Evolutionary conservation across 106 monocot species (phyloP), one percentile per base, ranked within the genome.

Genomic region (Ottelia alismoides): DNA sequence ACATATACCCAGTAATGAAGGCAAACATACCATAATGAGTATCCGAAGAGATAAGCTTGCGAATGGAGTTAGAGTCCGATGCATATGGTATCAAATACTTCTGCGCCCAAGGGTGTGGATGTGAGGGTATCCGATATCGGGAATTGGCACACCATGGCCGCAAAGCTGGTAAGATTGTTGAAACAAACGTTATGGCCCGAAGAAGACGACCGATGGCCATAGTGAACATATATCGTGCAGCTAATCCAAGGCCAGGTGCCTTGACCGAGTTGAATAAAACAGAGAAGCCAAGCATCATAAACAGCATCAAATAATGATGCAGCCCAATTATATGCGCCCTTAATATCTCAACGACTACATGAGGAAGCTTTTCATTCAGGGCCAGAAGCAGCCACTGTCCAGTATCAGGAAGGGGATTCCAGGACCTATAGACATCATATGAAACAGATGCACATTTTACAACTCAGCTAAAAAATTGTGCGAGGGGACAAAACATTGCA

Each of bases 71-170:
- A 32, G 78, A 68, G 51, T 85, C 76, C 22, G 79, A 72, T 30
- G 81, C 73, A 75, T 90, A 98, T 44, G 96, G 96, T 54, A 75
- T 53, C 48, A 79, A 98, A 54, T 85, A 98, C 23, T 98, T 82
- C 45, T 98, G 96, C 26, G 82, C 89, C 89, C 89, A 98, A 28
- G 89, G 96, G 63, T 98, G 96, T 25, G 96, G 96, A 61, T 90
- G 79, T n/a, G 49, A 20, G 18, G 90, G 82, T 22, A 98, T 61
- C 44, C 43, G 57, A 77, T 56, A 98, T 45, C 85, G 73, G 45
- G 69, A 51, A 9, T 63, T 11, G 60, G 79, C 85, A 62, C 96
- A 98, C 96, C 96, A 98, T 52, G 96, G 96, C 20, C 96, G 77
- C 7, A 68, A 50, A 7, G 96, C 85, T 30, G 96, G 96, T 63